phyloP scores from a whole-genome alignment of 2,329 filamentous ascomycete genomes.

The Fusarium luffae region DNA sequence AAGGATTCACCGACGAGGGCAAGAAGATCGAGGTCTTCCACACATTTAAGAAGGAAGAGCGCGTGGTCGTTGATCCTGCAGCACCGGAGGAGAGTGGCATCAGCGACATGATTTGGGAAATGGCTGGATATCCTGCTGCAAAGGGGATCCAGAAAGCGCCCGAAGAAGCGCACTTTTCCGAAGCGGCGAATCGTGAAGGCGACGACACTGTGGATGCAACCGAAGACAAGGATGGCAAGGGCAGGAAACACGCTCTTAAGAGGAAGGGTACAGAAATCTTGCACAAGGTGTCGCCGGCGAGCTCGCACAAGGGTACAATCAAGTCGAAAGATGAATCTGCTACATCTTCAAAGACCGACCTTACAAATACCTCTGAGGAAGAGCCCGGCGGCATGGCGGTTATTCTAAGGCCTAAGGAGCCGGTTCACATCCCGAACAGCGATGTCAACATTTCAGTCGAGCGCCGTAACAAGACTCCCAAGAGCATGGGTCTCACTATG shows the following conservation, averaged over 20 bases:
- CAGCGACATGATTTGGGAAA: constrained; percentile 64
- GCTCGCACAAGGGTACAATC: constrained; percentile 30
- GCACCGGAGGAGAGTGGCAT: constrained; percentile 62
- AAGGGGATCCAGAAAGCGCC: constrained; percentile 51
- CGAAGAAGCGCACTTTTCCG: constrained; percentile 50
- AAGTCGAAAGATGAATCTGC: constrained; percentile 40
- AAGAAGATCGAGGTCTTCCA: constrained; percentile 87
- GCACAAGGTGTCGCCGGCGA: constrained; percentile 45
- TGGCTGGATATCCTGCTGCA: constrained; percentile 56
- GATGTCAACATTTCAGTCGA: constrained; percentile 94
- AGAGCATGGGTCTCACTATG: constrained; percentile 84
- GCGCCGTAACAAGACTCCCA: constrained; percentile 81
- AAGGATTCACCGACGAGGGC: constrained; percentile 89
- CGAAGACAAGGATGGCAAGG: constrained; percentile 18
- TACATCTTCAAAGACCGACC: constrained; percentile 32
- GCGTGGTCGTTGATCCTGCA: constrained; percentile 72
- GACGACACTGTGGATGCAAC: constrained; percentile 5
- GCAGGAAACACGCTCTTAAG: constrained; percentile 41
- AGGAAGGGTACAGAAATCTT: constrained; percentile 51
- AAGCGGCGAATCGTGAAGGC: constrained; percentile 43
- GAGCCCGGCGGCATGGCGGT: constrained; percentile 76
- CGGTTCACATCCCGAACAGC: constrained; percentile 78
- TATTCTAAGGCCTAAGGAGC: constrained; percentile 77
- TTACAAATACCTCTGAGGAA: constrained; percentile 49
- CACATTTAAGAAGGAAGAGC: constrained; percentile 79